These are phyloP conservation scores for Benincasa hispida DNA, from an alignment of 306 rosid species.

Conservation along the genomic window DNA sequence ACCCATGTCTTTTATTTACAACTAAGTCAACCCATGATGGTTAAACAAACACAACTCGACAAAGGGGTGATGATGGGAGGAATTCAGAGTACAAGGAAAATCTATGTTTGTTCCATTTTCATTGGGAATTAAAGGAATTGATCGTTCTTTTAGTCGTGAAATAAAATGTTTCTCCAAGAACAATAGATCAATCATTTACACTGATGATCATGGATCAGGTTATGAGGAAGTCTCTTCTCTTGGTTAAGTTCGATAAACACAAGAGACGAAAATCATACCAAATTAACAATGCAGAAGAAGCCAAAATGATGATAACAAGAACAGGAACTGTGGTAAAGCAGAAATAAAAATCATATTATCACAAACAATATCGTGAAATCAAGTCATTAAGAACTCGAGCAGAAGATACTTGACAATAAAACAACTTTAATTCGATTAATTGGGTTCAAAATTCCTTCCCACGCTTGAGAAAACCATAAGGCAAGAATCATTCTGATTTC, in stretches of 20 bases:
- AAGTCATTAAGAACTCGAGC: not conserved
- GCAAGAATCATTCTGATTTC: not conserved
- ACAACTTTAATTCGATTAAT: not conserved
- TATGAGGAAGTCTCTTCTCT: not conserved
- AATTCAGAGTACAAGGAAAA: not conserved
- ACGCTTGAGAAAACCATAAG: not conserved
- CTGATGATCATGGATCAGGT: not conserved
- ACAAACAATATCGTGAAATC: not conserved
- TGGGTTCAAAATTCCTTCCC: not conserved
- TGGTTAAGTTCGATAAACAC: not conserved
- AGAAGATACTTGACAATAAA: not conserved
- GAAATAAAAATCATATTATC: not conserved
- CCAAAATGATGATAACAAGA: not conserved
- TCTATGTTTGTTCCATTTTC: not conserved
- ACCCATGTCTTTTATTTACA: too few relatives aligned
- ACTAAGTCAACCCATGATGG: too few relatives aligned
- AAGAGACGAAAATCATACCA: not conserved
- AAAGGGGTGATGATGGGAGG: not conserved
- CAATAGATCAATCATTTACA: not conserved
- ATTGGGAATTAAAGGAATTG: not conserved
- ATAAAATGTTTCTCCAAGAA: not conserved
- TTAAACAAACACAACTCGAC: not conserved
- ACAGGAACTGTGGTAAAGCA: not conserved
- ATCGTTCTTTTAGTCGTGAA: not conserved
- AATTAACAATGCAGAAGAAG: not conserved